Evolutionary conservation across 805 yeast species (phyloP), one percentile per base, ranked within the genome.

Genomic region (Metschnikowia santaceciliae): DNA sequence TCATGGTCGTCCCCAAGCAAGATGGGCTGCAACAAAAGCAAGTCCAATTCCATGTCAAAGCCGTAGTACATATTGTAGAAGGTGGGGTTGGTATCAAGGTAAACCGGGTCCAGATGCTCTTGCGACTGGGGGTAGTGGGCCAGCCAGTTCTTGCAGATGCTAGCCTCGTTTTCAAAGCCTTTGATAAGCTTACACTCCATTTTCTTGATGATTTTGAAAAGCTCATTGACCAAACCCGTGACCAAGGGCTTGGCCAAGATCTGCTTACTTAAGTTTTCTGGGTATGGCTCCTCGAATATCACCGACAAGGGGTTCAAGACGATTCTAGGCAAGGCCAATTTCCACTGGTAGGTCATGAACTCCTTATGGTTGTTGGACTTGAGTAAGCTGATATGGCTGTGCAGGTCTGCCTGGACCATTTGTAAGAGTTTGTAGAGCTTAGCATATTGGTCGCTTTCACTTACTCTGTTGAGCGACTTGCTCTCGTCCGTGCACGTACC

Each of bases 1-100:
- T 86, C 84, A 63, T 81, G 80, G 64, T 90, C 96, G 69, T 90
- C 96, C n/a, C 94, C 96, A 51, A 90, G 74, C 49, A 91, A 72
- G 47, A 91, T 91, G 4, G 96, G 96, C 63, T 90, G 96, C 54
- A 91, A 77, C 48, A 91, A 71, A 40, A 90, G 72, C 62, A 90
- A 75, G 69, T 91, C 97, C 39, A 87, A 74, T 54, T 85, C 82
- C 53, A 88, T 66, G 41, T 80, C 81, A 32, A 54, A 53, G 44
- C 58, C 80, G 63, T 64, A 77, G 63, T 70, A 78, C 61, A 81
- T 88, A 61, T 85, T 84, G 66, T 83, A 89, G 55, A 86, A 84
- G 49, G 86, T 70, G 40, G 81, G 74, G 54, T 76, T 76, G 45
- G 68, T 75, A 48, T 72, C 53, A 54, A 67, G 48, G 60, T 64